These are phyloP conservation scores for Penicillium cinerascens DNA, from an alignment of 495 filamentous ascomycete species.

Conservation along the genomic window DNA sequence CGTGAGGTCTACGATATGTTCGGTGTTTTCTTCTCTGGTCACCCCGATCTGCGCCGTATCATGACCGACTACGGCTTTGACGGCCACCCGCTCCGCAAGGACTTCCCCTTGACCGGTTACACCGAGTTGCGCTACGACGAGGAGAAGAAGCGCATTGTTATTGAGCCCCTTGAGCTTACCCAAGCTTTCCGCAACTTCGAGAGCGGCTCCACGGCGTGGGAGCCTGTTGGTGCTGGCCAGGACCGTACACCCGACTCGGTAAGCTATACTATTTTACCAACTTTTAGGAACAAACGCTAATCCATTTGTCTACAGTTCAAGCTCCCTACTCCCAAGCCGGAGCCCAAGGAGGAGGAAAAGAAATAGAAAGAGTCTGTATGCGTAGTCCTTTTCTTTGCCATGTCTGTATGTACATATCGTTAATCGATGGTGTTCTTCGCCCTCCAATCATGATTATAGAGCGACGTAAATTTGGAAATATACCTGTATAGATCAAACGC, in stretches of 20 bases:
- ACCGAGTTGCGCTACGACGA: constrained; percentile 98
- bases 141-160: constrained; percentile 99
- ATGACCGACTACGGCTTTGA: constrained; percentile 99
- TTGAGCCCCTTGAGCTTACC: constrained; percentile 94
- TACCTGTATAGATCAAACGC: background rate
- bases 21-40: constrained; percentile 91
- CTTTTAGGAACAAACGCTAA: constrained; percentile 4
- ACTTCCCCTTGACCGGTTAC: constrained; percentile 97
- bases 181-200: constrained; percentile 99
- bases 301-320: constrained; percentile 59
- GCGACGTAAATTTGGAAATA: background rate
- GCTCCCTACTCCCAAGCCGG: constrained; percentile 90
- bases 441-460: background rate
- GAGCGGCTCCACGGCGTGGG: constrained; percentile 70
- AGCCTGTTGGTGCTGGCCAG: constrained; percentile 81
- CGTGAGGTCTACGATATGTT: constrained; percentile 97
- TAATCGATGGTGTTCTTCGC: constrained; percentile 31
- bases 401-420: constrained; percentile 48
- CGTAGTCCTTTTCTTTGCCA: constrained; percentile 35
- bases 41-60: constrained; percentile 95
- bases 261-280: constrained; percentile 8
- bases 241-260: constrained; percentile 78
- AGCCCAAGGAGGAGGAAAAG: constrained; percentile 89
- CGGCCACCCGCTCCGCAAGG: constrained; percentile 94
- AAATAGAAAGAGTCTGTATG: constrained; percentile 62